These are phyloP conservation scores for Lasiodiplodia theobromae DNA, from an alignment of 2,329 filamentous ascomycete species.

Conservation along the genomic window DNA sequence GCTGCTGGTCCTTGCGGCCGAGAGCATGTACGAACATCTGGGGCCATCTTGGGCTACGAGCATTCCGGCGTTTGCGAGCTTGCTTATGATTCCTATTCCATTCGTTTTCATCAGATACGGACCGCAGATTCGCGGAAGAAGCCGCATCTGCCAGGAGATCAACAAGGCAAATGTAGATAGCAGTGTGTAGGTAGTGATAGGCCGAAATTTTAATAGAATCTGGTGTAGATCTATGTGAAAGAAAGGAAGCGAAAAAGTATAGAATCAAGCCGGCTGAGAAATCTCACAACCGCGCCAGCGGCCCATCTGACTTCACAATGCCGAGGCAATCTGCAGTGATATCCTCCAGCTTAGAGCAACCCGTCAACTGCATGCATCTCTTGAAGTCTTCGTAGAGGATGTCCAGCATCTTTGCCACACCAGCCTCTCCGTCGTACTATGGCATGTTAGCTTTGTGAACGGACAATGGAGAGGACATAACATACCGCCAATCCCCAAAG, in stretches of 20 bases:
- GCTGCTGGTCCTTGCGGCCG: conserved; percentile 41
- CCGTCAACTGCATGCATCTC: conserved; percentile 50
- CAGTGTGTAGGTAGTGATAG: no score
- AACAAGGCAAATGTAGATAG: neutral
- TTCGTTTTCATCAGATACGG: conserved; percentile 46
- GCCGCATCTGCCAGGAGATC: conserved; percentile 36
- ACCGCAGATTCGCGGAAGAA: conserved; percentile 48
- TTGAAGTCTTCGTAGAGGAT: conserved; percentile 45
- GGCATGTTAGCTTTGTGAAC: no score
- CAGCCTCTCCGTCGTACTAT: conserved; percentile 33
- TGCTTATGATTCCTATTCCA: conserved; percentile 41
- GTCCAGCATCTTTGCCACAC: conserved; percentile 33
- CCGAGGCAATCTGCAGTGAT: conserved; percentile 45
- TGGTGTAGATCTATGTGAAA: no score
- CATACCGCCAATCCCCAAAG: conserved; percentile 47
- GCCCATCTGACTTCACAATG: conserved; percentile 31
- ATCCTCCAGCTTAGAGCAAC: conserved; percentile 45
- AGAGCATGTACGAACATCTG: conserved; percentile 39
- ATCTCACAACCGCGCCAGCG: neutral
- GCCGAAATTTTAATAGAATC: no score
- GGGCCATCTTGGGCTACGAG: conserved; percentile 41
- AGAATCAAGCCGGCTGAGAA: no score
- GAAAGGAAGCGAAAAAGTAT: no score
- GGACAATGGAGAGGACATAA: neutral
- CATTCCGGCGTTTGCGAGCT: conserved; percentile 39